Evolutionary conservation across 208 protist genomes (phyloP).

Genomic region (Angomonas ambiguus): DNA sequence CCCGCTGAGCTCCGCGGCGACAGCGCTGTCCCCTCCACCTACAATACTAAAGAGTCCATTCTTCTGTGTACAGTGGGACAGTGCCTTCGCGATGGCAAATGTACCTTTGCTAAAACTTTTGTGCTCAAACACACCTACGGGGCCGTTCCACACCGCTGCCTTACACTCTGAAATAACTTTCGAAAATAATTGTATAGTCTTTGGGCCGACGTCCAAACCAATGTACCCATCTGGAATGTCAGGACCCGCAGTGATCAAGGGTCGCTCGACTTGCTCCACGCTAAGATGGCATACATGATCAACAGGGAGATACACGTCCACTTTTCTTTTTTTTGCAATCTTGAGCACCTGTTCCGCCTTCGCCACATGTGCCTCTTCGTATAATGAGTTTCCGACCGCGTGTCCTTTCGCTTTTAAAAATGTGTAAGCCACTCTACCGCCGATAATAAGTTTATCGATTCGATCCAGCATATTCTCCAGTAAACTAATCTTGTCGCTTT

Average conservation of each 20-base stretch:
- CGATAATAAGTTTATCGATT: conserved; percentile 98
- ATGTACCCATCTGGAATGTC: conserved; percentile 87
- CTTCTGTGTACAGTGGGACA: conserved; percentile 64
- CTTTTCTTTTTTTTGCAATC: conserved; percentile 94
- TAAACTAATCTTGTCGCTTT: conserved; percentile 98
- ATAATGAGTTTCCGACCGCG: conserved; percentile 94
- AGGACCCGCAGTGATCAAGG: conserved; percentile 50
- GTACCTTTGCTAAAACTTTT: conserved; percentile 92
- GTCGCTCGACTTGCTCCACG: conserved; percentile 71
- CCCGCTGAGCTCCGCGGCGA: conserved; percentile 87
- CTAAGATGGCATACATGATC: conserved; percentile 96
- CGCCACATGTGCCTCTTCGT: conserved; percentile 86
- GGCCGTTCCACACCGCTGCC: conserved; percentile 96
- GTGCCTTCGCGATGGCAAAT: conserved; percentile 76
- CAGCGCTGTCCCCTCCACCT: conserved; percentile 97
- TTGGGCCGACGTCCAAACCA: conserved; percentile 96
- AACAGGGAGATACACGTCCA: conserved; percentile 96
- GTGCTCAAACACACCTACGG: conserved; percentile 98
- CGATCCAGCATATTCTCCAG: conserved; percentile 98
- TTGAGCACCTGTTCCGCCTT: conserved; percentile 86
- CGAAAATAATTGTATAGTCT: conserved; percentile 78
- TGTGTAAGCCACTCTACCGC: conserved; percentile 98
- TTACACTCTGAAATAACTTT: conserved; percentile 79
- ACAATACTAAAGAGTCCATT: conserved; percentile 83
- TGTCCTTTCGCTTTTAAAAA: conserved; percentile 92